Conservation (phyloP, 2,329 filamentous ascomycete species). For the Neonectria neomacrospora region DNA sequence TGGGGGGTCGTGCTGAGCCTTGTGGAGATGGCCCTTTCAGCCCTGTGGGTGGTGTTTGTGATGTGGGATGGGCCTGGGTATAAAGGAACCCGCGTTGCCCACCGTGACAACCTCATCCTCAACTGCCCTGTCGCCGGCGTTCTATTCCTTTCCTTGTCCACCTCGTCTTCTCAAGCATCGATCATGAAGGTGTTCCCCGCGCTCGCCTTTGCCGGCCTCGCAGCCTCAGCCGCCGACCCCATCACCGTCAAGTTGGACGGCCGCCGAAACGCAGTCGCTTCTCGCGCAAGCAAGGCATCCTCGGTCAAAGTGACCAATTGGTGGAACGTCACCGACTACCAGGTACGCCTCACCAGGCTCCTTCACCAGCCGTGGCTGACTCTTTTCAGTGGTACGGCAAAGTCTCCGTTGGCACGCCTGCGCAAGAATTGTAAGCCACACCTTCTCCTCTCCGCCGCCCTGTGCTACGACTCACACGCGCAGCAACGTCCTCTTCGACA, state of each 20-base stretch:
- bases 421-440: constrained; percentile 45
- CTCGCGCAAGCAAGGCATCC: constrained; percentile 4
- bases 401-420: constrained; percentile 34
- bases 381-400: constrained; percentile 31
- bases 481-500: constrained; percentile 49
- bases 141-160: not conserved
- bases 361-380: not conserved
- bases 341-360: not conserved
- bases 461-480: not conserved
- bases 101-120: not conserved
- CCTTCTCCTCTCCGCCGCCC: no score
- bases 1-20: not conserved
- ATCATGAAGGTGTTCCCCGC: constrained; percentile 17
- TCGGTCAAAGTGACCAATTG: constrained; percentile 29
- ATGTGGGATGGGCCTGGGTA: constrained; percentile 6
- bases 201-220: constrained; percentile 10
- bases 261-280: not conserved
- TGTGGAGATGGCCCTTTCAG: not conserved
- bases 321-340: constrained; percentile 29
- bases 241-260: constrained; percentile 20
- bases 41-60: not conserved
- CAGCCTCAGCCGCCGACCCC: constrained; percentile 9
- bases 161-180: not conserved
- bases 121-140: not conserved
- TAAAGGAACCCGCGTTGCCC: constrained; percentile 8